Base-by-base conservation (phyloP, 805 yeast genomes). In the Ogataea trehaloabstinens region DNA sequence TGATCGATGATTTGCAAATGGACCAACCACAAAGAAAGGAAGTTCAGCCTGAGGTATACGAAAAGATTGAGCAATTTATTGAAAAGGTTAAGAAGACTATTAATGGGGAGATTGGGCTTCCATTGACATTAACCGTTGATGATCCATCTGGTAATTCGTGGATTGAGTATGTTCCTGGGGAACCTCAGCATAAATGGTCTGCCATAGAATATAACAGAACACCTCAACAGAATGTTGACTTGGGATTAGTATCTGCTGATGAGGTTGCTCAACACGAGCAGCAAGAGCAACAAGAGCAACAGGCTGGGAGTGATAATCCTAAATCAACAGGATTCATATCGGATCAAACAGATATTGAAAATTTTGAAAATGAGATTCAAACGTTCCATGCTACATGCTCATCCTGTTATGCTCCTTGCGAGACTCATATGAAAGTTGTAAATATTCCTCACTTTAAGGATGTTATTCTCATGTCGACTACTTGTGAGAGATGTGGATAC, bases 111-210 rank as follows among this genome's bases (percentile, higher is more conserved):
- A 76, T 74, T 37, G 77, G 76, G 22, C 63, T 86, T 37, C 98
- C 98, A 2, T 56, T 91, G 45, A 85, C 95, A 0, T 74, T 91
- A 34, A 70, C 74, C 18, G 67, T 88, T 8, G 96, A 90, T 61
- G 99, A 93, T 63, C 97, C 99, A 20, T 77, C 96, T 1, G 99
- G 99, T 12, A 93, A 93, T 68, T 91, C 98, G 4, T 93, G 97
- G 95, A 80, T 93, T 38, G 96, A 87, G 58, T 87, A 74, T 60
- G 64, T 76, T 43, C 96, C 96, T 15, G 90, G 86, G 43, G 96
- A 88, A 60, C 74, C 95, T 4, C 70, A 84, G 25, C 95, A 87
- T 63, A 88, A 90, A 63, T 91, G 96, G 96, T 74, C 93, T 19
- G 84, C 80, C 62, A 70, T 74, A 24, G 90, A 87, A 54, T 93